Percentiles rank a stretch among this genome's conserved stretches.
phyloP scores from a whole-genome alignment of 257 asterid species.

The Catharanthus roseus region DNA sequence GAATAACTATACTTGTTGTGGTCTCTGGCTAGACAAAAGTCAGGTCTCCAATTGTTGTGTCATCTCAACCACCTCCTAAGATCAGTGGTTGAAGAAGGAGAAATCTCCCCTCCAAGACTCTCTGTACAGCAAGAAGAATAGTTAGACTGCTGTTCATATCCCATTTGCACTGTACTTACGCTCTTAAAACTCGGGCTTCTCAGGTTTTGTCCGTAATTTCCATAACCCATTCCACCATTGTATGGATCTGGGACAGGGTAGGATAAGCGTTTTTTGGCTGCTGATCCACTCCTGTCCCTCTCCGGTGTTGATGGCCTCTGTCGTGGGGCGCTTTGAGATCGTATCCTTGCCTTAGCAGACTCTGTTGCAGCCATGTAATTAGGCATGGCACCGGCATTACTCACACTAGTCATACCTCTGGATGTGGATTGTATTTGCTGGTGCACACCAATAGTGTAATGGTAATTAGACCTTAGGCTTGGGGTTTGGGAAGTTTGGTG shows the following conservation, averaged over 20 bases:
- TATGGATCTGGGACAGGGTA: conserved; percentile 44
- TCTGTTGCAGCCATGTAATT: conserved; percentile 91
- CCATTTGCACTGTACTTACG: conserved; percentile 60
- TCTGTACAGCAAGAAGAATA: conserved; percentile 55
- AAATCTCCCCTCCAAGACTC: conserved; percentile 74
- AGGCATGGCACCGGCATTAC: conserved; percentile 34
- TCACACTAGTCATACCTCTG: neutral
- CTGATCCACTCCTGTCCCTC: conserved; percentile 57
- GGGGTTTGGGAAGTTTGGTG: conserved; percentile 89
- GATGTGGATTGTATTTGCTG: conserved; percentile 15
- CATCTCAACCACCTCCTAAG: conserved; percentile 73
- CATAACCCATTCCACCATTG: neutral
- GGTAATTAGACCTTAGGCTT: conserved; percentile 38
- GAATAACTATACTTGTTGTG: neutral
- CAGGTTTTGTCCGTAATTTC: conserved; percentile 31
- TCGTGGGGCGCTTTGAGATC: conserved; percentile 88
- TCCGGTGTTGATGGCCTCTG: conserved; percentile 84
- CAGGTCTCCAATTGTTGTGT: conserved; percentile 5
- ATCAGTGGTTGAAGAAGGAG: conserved; percentile 88
- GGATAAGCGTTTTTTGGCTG: conserved; percentile 63
- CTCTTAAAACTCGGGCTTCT: conserved; percentile 93
- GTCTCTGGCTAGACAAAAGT: neutral
- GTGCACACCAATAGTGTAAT: conserved; percentile 9
- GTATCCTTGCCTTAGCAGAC: conserved; percentile 73
- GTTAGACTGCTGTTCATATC: conserved; percentile 72